phyloP scores from a whole-genome alignment of 345 rosid species.

The Erodium maritimum region DNA sequence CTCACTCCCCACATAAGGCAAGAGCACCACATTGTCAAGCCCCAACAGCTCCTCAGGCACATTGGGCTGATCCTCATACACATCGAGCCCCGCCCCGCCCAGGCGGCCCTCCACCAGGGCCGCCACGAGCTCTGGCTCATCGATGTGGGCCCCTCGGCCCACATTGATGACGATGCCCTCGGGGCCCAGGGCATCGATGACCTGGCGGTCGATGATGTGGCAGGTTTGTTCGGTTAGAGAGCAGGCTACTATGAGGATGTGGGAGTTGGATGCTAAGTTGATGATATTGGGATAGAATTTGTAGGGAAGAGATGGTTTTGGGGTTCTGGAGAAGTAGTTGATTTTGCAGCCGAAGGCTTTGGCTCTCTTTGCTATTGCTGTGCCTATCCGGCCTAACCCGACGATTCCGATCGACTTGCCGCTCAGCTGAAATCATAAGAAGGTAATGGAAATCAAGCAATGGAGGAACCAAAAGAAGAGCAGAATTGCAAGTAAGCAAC shows the following conservation, averaged over 20 bases:
- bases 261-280: background rate
- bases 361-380: background rate
- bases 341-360: background rate
- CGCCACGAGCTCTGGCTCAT: background rate
- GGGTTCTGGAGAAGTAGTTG: background rate
- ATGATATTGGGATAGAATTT: background rate
- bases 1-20: background rate
- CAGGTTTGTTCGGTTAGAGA: background rate
- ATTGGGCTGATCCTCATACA: background rate
- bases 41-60: background rate
- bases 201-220: background rate
- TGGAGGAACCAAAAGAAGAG: too few species aligned
- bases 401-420: background rate
- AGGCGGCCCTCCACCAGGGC: background rate
- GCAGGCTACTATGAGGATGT: background rate
- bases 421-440: background rate
- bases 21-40: background rate
- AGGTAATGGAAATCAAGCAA: background rate
- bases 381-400: background rate
- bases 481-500: too few species aligned
- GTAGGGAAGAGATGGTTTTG: background rate
- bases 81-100: background rate
- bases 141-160: background rate
- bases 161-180: background rate
- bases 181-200: background rate